Evolutionary conservation across 345 rosid species (phyloP), one percentile per base, ranked within the genome.

Genomic region (Sisymbrium altissimum): DNA sequence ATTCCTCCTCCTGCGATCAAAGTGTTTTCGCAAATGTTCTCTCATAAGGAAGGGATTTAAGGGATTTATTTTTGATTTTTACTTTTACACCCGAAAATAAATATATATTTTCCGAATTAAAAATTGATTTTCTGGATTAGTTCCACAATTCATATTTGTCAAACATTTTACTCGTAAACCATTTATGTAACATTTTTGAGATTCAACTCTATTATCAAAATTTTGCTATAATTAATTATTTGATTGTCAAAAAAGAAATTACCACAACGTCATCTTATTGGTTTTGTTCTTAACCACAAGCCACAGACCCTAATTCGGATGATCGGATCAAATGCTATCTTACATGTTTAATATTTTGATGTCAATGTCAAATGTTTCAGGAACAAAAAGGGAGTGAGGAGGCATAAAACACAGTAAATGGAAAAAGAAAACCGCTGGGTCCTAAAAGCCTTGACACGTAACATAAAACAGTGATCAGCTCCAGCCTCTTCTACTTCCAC

Each of bases 401-500:
- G 7, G 5, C 21, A 56, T 15, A 3, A 43, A 60, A 46, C 5
- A 44, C 25, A 53, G 41, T 6, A 32, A 68, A 48, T 29, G n/a
- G 29, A 41, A 66, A 68, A 62, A 68, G n/a, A 76, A 63, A 63
- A 45, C 30, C 75, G 70, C 59, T 63, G 66, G 63, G 58, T 69
- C 56, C 64, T 68, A 69, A 60, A 56, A 68, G 57, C 64, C 71
- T 63, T 19, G 36, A 57, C 25, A 70, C 53, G 54, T 76, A 39
- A 55, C 56, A 64, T 10, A 12, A 64, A 54, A 15, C 3, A 46
- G 33, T 41, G 6, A 60, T 73, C 69, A 86, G 80, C 72, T 82
- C 89, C 92, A 87, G 6, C 77, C 60, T 30, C 89, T 85, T 64
- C 89, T 86, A 38, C 92, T 81, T 17, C 92, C 92, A 36, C 89